Evolutionary conservation across 805 yeast species (phyloP), one percentile per base, ranked within the genome.

Genomic region (Metschnikowia santaceciliae): DNA sequence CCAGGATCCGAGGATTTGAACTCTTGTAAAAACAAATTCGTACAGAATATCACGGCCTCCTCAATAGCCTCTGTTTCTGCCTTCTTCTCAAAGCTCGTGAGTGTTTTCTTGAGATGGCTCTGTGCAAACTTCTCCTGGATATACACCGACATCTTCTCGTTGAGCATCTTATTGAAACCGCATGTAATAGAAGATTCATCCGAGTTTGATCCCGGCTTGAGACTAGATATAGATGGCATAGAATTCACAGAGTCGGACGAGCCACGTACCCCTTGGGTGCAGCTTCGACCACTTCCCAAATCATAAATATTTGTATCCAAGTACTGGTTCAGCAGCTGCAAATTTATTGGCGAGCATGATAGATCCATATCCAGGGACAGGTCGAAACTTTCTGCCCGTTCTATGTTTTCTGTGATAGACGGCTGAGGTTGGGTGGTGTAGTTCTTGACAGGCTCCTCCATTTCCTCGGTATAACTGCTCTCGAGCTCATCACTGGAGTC

Each of bases 1-100:
- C n/a, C 15, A 4, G 58, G 53, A 30, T 52, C 39, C 2, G 58
- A 32, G 2, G 58, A 55, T 42, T 49, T 46, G 38, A 57, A 57
- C 17, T 44, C 53, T 20, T 54, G 59, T 3, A 57, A 20, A 33
- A 54, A 56, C 17, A 57, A 11, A 37, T 57, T 57, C 4, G 54
- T 54, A n/a, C 50, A 51, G 20, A 43, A 57, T 13, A 47, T 54
- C 34, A 52, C 40, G 1, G 55, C 42, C n/a, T 49, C 55, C 32
- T 11, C 40, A 2, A 49, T 48, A 6, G 22, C 30, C 36, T 42
- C 26, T 11, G 41, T 22, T 4, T 32, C 35, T 36, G 34, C 32
- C 13, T n/a, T 35, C 10, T 11, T 33, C 8, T 36, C 42, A 3
- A 14, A 6, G 15, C 35, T 35, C 34, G 34, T 36, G 14, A 26